Base-by-base conservation (phyloP, 2,329 filamentous ascomycete genomes). In the Colletotrichum paranaense region DNA sequence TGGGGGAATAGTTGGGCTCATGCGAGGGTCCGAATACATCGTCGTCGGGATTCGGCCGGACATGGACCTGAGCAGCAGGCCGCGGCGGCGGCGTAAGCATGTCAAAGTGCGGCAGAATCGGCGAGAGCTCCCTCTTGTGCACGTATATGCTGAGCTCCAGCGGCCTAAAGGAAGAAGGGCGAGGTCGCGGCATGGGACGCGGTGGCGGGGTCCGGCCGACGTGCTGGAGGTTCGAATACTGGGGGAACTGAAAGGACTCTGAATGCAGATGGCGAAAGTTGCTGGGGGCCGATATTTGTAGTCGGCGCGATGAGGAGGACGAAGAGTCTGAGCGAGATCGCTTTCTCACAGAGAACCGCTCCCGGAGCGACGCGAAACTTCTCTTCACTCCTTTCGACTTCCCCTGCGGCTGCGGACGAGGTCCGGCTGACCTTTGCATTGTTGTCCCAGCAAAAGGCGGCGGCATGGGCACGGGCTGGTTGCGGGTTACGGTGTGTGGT, bases 181-280 rank as follows among this genome's bases (percentile, higher is more conserved):
- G 79, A 24, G 78, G 58, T 74, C 73, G 74, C 68, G 71, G 59
- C 22, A 62, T 22, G 76, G 72, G 42, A 75, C 77, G 49, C 77
- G 80, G 67, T 78, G 79, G 49, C 76, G 77, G 32, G 8, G 70
- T 52, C 11, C 67, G 67, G 16, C 70, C 70, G 59, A 80, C 79
- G 14, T 79, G 79, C 58, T 80, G 75, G 7, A 72, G 66, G 76
- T 63, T 82, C 42, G 59, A 55, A 53, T 76, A 72, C 22, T 76
- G 74, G 28, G 81, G 79, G 64, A 84, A 81, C 60, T 84, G 83
- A 69, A 83, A 83, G n/a, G 85, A 82, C 59, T 83, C 84, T 22
- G 87, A 88, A 67, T 87, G 82, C 62, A 92, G 76, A 81, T 92
- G 90, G 59, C 87, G 88, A 77, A 92, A 92, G 79, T 92, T 84